These are phyloP conservation scores for Vigna mungo DNA, from an alignment of 306 rosid species.

Conservation along the genomic window DNA sequence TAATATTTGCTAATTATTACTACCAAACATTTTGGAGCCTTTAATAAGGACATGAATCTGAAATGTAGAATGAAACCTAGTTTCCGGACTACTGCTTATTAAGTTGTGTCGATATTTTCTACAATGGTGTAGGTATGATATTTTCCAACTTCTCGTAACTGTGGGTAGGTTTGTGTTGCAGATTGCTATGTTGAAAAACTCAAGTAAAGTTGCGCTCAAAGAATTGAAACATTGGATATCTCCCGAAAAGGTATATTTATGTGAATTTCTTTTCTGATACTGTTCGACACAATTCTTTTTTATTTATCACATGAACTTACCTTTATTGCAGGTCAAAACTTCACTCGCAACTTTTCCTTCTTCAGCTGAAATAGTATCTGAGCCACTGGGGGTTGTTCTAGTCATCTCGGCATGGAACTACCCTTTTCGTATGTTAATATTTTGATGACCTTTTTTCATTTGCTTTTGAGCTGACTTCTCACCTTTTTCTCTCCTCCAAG, in stretches of 20 bases:
- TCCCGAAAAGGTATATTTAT: conserved; percentile 76
- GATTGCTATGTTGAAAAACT: conserved; percentile 72
- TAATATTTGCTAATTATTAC: not conserved
- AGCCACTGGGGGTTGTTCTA: conserved; percentile 88
- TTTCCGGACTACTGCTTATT: conserved; percentile 13
- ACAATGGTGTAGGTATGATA: conserved; percentile 27
- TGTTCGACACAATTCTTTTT: conserved; percentile 25
- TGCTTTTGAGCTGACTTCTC: conserved; percentile 19
- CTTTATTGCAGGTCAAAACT: conserved; percentile 71
- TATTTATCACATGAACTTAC: conserved; percentile 28
- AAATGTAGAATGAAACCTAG: conserved; percentile 11
- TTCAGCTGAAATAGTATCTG: conserved; percentile 93
- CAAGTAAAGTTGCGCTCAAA: conserved; percentile 67
- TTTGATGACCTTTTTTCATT: conserved; percentile 26
- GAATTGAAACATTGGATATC: conserved; percentile 76
- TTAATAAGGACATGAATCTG: conserved; percentile 8
- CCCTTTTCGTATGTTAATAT: conserved; percentile 83
- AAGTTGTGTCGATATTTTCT: conserved; percentile 22
- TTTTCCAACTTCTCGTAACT: conserved; percentile 39
- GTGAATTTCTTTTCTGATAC: conserved; percentile 27
- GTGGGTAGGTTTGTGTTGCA: conserved; percentile 49
- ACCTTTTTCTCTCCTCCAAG: conserved; percentile 19
- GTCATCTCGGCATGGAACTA: conserved; percentile 97
- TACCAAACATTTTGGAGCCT: conserved; percentile 16
- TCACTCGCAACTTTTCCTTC: conserved; percentile 83